Conservation (phyloP, 2,329 filamentous ascomycete species). For the Hypoxylon rubiginosum region DNA sequence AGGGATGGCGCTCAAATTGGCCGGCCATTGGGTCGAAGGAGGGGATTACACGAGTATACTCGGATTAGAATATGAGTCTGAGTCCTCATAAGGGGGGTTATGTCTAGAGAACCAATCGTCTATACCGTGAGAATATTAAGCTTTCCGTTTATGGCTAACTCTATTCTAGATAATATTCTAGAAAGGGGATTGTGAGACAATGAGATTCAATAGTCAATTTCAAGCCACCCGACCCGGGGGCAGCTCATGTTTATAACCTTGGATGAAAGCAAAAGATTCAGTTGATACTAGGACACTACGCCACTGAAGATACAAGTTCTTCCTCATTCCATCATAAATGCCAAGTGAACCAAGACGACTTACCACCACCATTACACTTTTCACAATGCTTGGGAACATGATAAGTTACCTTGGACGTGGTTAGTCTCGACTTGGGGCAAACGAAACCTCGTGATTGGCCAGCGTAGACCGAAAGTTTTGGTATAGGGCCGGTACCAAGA, state of each 20-base stretch:
- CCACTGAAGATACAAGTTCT: constrained; percentile 19
- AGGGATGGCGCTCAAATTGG: constrained; percentile 68
- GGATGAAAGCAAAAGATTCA: constrained; percentile 9
- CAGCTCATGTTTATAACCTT: constrained; percentile 26
- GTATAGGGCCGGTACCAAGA: constrained; percentile 31
- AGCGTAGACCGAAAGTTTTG: not conserved
- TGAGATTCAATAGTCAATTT: constrained; percentile 3
- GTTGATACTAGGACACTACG: constrained; percentile 16
- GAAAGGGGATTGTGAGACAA: constrained; percentile 8
- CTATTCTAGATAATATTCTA: constrained; percentile 7
- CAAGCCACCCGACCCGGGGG: constrained; percentile 14
- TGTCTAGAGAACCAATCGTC: constrained; percentile 7
- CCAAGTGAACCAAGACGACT: constrained; percentile 41
- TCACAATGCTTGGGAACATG: constrained; percentile 22
- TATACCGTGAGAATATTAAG: constrained; percentile 17
- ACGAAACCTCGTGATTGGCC: constrained; percentile 26
- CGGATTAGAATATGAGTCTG: constrained; percentile 15
- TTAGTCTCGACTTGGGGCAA: constrained; percentile 18
- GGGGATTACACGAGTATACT: constrained; percentile 24
- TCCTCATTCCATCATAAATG: constrained; percentile 22
- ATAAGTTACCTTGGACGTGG: constrained; percentile 23
- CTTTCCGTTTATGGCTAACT: constrained; percentile 11
- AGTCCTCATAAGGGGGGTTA: constrained; percentile 37
- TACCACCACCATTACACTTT: constrained; percentile 29
- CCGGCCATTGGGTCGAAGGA: constrained; percentile 56